Evolutionary conservation across 352 stramenopile species (phyloP), one percentile per base, ranked within the genome.

Genomic region (Globisporangium cystogenes): DNA sequence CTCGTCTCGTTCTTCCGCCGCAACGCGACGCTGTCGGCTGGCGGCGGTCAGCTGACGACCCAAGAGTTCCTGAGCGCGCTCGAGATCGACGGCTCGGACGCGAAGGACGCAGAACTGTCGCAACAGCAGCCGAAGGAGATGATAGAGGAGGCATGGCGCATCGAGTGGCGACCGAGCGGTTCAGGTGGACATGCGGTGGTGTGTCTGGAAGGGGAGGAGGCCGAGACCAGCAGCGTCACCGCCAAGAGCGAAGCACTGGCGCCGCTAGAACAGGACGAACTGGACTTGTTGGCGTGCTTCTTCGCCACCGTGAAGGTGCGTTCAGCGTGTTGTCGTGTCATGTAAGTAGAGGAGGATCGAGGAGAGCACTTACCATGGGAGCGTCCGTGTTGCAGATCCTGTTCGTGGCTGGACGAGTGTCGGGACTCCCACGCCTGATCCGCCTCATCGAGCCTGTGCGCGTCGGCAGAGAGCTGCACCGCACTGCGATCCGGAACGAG

Each of bases 401-500:
- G 36, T 97, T 93, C 56, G 29, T 94, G 23, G 76, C 70, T 20
- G 86, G 84, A 11, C 59, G 57, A 52, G 50, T 94, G 12, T 57
- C 60, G 0, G 55, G 47, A 16, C 44, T 94, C 3, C 80, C 79
- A 14, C 55, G 64, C 0, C 48, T 96, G 4, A 60, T 96, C 40
- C 57, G 47, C 2, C 29, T 79, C 24, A 44, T 96, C 12, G 88
- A 96, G 52, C 80, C 74, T 7, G 35, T 93, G 33, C 79, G 88
- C 4, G 21, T 65, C 10, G 70, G 72, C 26, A 65, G 62, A 20
- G 66, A 82, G 35, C 62, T 96, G 5, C 82, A 97, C 64, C 68
- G 70, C 23, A 97, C 87, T 18, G 73, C 64, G 11, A 87, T 97
- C 44, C 78, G 83, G 36, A 93, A 95, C 41, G 85, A 95, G 45